Evolutionary conservation across 2,329 filamentous ascomycete species (phyloP), one percentile per base, ranked within the genome.

Genomic region (Neofusicoccum sp.): DNA sequence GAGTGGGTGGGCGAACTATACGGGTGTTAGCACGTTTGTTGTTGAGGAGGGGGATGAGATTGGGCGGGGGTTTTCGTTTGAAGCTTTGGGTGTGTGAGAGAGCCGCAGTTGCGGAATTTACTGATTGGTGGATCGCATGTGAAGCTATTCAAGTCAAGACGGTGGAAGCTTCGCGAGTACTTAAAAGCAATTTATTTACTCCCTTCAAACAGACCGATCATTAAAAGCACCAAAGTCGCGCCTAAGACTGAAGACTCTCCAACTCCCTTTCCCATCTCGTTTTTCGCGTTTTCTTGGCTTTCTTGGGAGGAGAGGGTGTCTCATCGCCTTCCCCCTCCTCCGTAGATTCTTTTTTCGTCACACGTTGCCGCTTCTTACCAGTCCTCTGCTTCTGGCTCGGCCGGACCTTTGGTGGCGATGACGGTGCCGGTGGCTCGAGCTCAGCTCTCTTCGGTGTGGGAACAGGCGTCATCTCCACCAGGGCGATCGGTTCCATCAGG

Each of bases 1-100:
- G 3, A 57, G 62, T 38, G 66, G 65, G 6, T 60, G 60, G 48
- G 65, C 65, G 1, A 64, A 60, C 40, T 68, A 67, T 47, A 62
- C 63, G 11, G 65, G 66, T 2, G 53, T 43, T 12, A 49, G 60
- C 40, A 62, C 41, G 5, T 66, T 64, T 43, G 59, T 67, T 12
- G 48, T 62, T 2, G 63, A 67, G 34, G 34, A 61, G 24, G 62
- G 58, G 14, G 65, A 67, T 63, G 59, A 61, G 40, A 36, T 63
- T 12, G 63, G 58, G 1, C 36, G 48, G 2, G 65, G 65, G 8
- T 66, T 66, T 61, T 48, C 63, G 12, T 66, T 66, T 30, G 57
- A 64, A 48, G 45, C 41, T 43, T 31, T 61, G 58, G 49, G 57
- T 20, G 11, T n/a, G 4, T 44, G 28, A 43, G n/a, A 6, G 3